phyloP scores from a whole-genome alignment of 257 asterid genomes.

The Capsicum baccatum region DNA sequence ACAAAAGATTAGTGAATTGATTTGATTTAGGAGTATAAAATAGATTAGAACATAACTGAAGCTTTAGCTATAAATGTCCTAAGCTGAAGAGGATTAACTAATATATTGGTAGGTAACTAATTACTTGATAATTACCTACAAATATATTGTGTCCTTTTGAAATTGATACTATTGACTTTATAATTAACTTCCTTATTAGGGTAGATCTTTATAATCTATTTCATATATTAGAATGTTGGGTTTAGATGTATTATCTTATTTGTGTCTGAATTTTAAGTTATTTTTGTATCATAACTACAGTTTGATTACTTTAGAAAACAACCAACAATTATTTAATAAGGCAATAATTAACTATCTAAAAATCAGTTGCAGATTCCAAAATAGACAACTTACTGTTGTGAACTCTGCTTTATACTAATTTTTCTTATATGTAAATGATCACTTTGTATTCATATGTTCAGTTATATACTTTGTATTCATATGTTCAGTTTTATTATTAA shows the following conservation, averaged over 20 bases:
- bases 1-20: background rate
- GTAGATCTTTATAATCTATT: constrained; percentile 2
- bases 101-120: background rate
- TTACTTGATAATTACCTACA: no score
- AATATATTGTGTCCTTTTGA: background rate
- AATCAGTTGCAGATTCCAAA: background rate
- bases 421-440: background rate
- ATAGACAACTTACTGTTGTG: background rate
- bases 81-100: background rate
- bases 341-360: no score
- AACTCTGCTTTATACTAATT: background rate
- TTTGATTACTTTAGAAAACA: no score
- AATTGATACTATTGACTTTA: background rate
- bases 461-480: no score
- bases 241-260: no score
- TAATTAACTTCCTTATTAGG: background rate
- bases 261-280: no score
- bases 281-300: no score
- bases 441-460: background rate
- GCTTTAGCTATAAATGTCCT: background rate
- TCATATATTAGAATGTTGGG: background rate
- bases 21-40: background rate
- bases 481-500: no score
- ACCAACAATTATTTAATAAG: no score
- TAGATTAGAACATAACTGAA: no score